Evolutionary conservation across 75 land plant species (phyloP).

Genomic region (Sequoia sempervirens): DNA sequence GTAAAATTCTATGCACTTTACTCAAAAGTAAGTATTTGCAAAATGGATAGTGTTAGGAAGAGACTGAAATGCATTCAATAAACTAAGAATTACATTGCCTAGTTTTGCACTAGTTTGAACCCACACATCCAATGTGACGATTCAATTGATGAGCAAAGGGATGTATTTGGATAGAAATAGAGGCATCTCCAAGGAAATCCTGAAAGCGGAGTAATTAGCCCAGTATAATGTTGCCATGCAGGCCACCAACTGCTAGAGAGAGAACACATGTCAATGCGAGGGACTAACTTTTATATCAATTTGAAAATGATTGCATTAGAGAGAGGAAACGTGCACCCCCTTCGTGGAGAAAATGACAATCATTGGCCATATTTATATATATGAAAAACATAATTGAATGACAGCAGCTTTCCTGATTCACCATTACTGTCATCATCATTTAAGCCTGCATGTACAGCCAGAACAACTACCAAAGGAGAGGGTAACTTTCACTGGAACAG

Average conservation of each 20-base stretch:
- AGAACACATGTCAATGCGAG: neutral
- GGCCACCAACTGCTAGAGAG: neutral
- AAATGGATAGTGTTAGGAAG: neutral
- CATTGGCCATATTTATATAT: neutral
- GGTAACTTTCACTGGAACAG: neutral
- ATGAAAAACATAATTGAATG: neutral
- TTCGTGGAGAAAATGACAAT: neutral
- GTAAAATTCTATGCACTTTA: no score
- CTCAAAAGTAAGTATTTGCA: neutral
- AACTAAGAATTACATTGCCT: neutral
- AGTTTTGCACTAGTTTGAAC: neutral
- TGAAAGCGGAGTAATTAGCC: neutral
- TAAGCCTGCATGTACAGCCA: neutral
- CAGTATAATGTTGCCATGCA: neutral
- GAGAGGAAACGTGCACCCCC: neutral
- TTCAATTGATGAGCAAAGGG: neutral
- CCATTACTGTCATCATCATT: neutral
- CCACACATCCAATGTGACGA: neutral
- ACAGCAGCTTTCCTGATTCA: neutral
- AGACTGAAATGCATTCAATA: neutral
- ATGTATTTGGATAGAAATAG: neutral
- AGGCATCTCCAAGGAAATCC: neutral
- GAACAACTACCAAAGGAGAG: neutral
- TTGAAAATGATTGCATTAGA: neutral
- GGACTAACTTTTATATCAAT: neutral